A percentile compares a stretch with the other conserved stretches of the same genome.
Conservation (phyloP, 352 stramenopile species). For the Ophiocytium majus region DNA sequence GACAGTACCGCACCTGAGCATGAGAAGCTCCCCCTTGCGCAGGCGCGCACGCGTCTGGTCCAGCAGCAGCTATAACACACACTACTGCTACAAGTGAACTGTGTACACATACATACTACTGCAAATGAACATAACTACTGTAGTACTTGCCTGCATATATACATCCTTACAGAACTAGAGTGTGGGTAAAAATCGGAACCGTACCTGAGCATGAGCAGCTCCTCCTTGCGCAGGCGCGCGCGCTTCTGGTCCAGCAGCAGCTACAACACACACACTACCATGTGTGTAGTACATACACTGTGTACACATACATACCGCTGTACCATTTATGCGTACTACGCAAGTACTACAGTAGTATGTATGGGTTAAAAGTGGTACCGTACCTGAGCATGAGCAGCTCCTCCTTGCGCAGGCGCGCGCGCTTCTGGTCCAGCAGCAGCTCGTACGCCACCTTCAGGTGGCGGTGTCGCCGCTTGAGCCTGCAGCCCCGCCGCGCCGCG, state of each 20-base stretch:
- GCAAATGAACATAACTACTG: too few species aligned
- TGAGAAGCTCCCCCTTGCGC: not conserved
- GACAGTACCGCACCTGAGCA: not conserved
- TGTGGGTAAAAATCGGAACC: not conserved
- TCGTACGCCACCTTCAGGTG: slow-evolving; percentile 89
- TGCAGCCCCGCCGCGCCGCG: slow-evolving; percentile 26
- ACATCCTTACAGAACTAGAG: too few species aligned
- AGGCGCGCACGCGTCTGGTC: not conserved
- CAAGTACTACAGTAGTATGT: not conserved
- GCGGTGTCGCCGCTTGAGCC: slow-evolving; percentile 1
- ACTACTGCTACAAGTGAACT: not conserved
- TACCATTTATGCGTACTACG: not conserved
- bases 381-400: slow-evolving; percentile 19
- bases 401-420: slow-evolving; percentile 65
- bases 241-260: not conserved
- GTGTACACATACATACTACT: not conserved
- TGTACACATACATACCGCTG: not conserved
- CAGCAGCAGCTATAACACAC: not conserved
- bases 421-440: slow-evolving; percentile 95
- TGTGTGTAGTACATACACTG: not conserved
- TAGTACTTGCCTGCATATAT: too few species aligned
- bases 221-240: not conserved
- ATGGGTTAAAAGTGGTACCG: not conserved
- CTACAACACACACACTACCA: not conserved
- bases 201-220: not conserved